phyloP scores from a whole-genome alignment of 179 eudicot species.

The Corrigiola litoralis region DNA sequence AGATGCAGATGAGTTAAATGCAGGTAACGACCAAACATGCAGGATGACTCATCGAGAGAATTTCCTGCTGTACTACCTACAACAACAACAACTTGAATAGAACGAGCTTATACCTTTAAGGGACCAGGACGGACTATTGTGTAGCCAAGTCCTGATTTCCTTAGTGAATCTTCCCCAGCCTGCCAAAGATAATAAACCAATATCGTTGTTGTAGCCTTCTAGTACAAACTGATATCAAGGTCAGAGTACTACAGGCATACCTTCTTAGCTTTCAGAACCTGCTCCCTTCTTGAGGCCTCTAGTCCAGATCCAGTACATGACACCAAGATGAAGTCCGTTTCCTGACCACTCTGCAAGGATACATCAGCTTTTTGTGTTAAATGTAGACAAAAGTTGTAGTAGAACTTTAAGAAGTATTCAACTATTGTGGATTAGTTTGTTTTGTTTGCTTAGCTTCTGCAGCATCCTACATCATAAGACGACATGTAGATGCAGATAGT shows the following conservation, averaged over 20 bases:
- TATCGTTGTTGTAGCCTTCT: neutral
- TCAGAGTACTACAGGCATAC: slow-evolving; percentile 32
- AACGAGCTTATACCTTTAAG: slow-evolving; percentile 45
- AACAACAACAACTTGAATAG: too few relatives aligned
- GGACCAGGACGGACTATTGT: slow-evolving; percentile 97
- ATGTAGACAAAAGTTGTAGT: neutral
- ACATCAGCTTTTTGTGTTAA: neutral
- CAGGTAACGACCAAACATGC: too few relatives aligned
- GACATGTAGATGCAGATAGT: too few relatives aligned
- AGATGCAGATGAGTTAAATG: neutral
- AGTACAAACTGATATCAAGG: neutral
- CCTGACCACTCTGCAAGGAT: slow-evolving; percentile 85
- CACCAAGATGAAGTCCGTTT: slow-evolving; percentile 91
- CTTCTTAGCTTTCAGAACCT: slow-evolving; percentile 89
- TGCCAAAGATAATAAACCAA: slow-evolving; percentile 9
- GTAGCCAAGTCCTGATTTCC: slow-evolving; percentile 95
- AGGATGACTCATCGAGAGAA: too few relatives aligned
- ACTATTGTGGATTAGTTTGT: too few relatives aligned
- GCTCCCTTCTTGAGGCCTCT: slow-evolving; percentile 73
- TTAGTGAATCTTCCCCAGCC: slow-evolving; percentile 94
- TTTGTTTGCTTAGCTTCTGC: too few relatives aligned
- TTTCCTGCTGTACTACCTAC: too few relatives aligned
- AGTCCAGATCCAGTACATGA: slow-evolving; percentile 93
- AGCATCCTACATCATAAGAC: too few relatives aligned
- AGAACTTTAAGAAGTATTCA: neutral